Conservation (phyloP, 2,329 filamentous ascomycete species). For the Aspergillus ibericus region DNA sequence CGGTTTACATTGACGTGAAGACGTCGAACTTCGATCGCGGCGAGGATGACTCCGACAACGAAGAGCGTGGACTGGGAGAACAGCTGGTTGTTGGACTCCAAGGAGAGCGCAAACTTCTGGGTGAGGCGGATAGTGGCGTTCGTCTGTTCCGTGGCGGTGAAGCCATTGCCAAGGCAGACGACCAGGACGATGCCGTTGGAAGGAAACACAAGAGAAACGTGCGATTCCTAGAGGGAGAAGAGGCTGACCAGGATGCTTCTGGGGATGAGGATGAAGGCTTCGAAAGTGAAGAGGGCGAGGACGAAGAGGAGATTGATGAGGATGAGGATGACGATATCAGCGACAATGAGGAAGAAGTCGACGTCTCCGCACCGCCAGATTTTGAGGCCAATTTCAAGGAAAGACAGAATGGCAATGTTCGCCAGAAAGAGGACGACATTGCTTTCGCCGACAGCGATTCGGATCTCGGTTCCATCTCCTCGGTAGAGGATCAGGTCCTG, state of each 20-base stretch:
- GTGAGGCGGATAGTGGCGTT: slow-evolving; percentile 77
- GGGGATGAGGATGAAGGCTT: slow-evolving; percentile 57
- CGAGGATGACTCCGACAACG: slow-evolving; percentile 54
- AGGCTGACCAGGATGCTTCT: slow-evolving; percentile 55
- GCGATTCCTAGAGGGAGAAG: slow-evolving; percentile 51
- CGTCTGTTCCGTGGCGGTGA: slow-evolving; percentile 81
- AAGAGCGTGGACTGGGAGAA: slow-evolving; percentile 86
- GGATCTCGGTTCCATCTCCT: slow-evolving; percentile 84
- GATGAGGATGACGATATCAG: slow-evolving; percentile 37
- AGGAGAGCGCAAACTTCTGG: slow-evolving; percentile 75
- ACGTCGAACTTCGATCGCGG: slow-evolving; percentile 70
- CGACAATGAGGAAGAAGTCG: slow-evolving; percentile 37
- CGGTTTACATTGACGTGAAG: slow-evolving; percentile 81
- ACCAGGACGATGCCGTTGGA: slow-evolving; percentile 59
- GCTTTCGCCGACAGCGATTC: slow-evolving; percentile 97
- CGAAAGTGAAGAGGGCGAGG: slow-evolving; percentile 54
- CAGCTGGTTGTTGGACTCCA: slow-evolving; percentile 91
- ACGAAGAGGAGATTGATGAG: slow-evolving; percentile 53
- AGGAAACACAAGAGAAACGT: slow-evolving; percentile 56
- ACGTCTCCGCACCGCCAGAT: slow-evolving; percentile 43
- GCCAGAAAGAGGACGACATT: slow-evolving; percentile 66
- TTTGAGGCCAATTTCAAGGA: slow-evolving; percentile 46
- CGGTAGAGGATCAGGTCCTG: slow-evolving; percentile 56
- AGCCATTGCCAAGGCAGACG: slow-evolving; percentile 58
- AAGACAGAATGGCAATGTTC: slow-evolving; percentile 54